Evolutionary conservation across 1,284 basidiomycete genomes (phyloP), one percentile per base, ranked within the genome.

Genomic region (Irpex sp.): DNA sequence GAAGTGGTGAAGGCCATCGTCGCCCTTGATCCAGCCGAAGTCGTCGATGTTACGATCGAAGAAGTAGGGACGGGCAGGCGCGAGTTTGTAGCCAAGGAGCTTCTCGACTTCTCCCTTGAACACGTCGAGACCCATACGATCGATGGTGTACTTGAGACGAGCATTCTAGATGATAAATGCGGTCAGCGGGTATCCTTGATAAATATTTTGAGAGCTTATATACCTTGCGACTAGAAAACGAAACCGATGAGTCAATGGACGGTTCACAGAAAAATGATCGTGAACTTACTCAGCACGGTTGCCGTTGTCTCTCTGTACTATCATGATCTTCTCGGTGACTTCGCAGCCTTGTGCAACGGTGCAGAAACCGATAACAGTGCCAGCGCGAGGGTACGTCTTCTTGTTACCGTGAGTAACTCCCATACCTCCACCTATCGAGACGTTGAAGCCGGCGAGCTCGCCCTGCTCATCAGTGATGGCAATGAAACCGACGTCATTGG

Each of bases 361-460:
- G 69, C 94, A 94, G 80, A 98, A 99, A 59, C 96, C 97, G 66
- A 99, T 85, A 33, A 98, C 79, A 69, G 89, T 88, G 56, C 87
- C 95, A 49, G 91, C 77, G 64, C 97, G 88, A 53, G 97, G 97
- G 75, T 99, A 99, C 0, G 96, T 99, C 81, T 96, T 96, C 82
- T 98, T 99, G 83, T 94, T 97, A 58, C 93, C 94, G 73, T 99
- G 96, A 0, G 96, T 98, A 54, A 99, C 96, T 76, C 96, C 96
- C 96, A 99, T 99, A 62, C 96, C 97, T 71, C 96, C 96, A 68
- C 96, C 94, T 53, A 91, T 81, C 39, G 89, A 80, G 64, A 97
- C 93, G 70, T 97, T 96, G 82, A 96, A 97, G 49, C 95, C 95
- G 61, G 85, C 80, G 36, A 96, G 78, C 63, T 88, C 79, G 56